Conservation (phyloP, 2,329 filamentous ascomycete species). For the Cucurbitaria berberidis region DNA sequence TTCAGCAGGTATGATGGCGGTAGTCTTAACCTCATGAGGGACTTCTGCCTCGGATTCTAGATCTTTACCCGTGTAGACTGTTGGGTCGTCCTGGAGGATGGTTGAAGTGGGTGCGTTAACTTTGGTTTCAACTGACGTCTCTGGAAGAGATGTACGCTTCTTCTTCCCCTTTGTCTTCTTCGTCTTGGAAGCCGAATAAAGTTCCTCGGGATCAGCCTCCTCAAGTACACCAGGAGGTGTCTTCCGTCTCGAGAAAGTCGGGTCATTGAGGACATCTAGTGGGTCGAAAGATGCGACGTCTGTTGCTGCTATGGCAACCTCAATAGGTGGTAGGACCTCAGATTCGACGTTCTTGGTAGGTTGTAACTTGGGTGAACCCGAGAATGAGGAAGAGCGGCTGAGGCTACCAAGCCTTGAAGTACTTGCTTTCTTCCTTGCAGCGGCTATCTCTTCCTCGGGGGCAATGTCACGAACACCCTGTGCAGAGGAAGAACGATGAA, state of each 20-base stretch:
- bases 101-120: not conserved
- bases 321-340: slow-evolving; percentile 40
- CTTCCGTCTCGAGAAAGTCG: slow-evolving; percentile 44
- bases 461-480: slow-evolving; percentile 33
- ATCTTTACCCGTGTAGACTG: not conserved
- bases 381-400: slow-evolving; percentile 38
- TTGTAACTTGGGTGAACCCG: slow-evolving; percentile 33
- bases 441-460: slow-evolving; percentile 42
- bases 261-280: slow-evolving; percentile 46
- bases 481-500: slow-evolving; percentile 40
- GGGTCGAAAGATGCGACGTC: slow-evolving; percentile 47
- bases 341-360: slow-evolving; percentile 19
- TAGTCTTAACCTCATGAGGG: not conserved
- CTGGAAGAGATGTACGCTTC: slow-evolving; percentile 26
- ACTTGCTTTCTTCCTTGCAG: slow-evolving; percentile 35
- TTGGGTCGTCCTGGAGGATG: not conserved
- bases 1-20: not conserved
- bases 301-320: slow-evolving; percentile 42
- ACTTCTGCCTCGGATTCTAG: not conserved
- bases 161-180: slow-evolving; percentile 57
- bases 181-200: slow-evolving; percentile 48
- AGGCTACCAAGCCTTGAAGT: slow-evolving; percentile 40
- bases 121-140: slow-evolving; percentile 11
- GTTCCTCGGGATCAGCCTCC: slow-evolving; percentile 46
- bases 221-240: slow-evolving; percentile 43